Base-by-base conservation (phyloP, 495 filamentous ascomycete species). In the Penicillium steckii region DNA sequence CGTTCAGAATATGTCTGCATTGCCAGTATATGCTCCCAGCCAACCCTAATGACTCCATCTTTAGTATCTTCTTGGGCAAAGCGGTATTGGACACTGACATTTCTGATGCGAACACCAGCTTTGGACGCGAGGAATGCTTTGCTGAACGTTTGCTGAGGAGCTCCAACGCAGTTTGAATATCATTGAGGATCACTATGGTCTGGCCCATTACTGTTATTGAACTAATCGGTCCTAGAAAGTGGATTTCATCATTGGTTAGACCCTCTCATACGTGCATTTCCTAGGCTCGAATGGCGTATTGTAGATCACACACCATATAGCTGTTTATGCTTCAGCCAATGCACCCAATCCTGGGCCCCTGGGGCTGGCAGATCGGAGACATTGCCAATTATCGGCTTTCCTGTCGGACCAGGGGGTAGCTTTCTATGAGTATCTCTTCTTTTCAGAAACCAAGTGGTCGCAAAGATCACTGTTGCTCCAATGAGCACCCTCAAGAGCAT, bases 151-250 rank as follows among this genome's bases (percentile, higher is more conserved):
- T 76, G 22, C 67, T 68, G 25, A 81, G 37, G 0, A 81, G 57
- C 26, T 80, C 76, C 33, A 62, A 29, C 0, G 73, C 72, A 3
- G 69, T 19, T 1, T 63, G 22, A n/a, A 44, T 49, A 43, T 78
- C 71, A 53, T 78, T 71, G 17, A 81, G 42, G 43, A 81, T 72
- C 9, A 80, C 51, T 3, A 80, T 66, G 1, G 76, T 75, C 53
- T 76, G 67, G 1, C 75, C 77, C 40, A 77, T 55, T 3, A 78
- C 61, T 1, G 71, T 76, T 5, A 81, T 42, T 15, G 76, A 81
- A 52, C 76, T 80, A 13, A 81, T 68, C 0, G 74, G 70, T 4
- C 78, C 60, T 67, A 15, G 8, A 38, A 8, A 15, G 12, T 29
- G 27, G 27, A 29, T 5, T 5, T 5, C n/a, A 38, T 18, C 1